Evolutionary conservation across 2,329 filamentous ascomycete genomes (phyloP).

Genomic region (Aspergillus quadricinctus): DNA sequence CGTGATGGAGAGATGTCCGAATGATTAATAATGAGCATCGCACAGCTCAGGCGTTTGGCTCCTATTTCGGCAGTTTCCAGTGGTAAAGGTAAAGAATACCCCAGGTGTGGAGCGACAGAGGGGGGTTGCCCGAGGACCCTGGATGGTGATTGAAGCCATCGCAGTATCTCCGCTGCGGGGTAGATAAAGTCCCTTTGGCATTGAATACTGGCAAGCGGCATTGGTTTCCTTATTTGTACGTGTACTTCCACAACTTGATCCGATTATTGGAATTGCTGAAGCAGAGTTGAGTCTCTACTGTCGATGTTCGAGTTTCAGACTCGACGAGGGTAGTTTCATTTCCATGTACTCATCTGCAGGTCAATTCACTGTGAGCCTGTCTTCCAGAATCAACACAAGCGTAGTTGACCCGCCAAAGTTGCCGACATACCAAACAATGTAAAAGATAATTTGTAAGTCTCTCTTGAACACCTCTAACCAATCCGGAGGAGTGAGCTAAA

Average conservation of each 20-base stretch:
- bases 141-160: not conserved
- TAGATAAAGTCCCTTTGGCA: constrained; percentile 3
- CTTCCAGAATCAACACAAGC: not conserved
- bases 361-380: not conserved
- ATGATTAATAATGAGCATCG: not conserved
- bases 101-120: not conserved
- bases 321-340: not conserved
- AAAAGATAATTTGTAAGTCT: not conserved
- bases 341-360: not conserved
- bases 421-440: not conserved
- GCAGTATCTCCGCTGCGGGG: constrained; percentile 14
- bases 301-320: too few relatives aligned
- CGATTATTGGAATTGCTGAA: not conserved
- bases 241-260: not conserved
- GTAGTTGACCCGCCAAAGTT: not conserved
- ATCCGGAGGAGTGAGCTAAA: not conserved
- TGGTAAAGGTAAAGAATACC: not conserved
- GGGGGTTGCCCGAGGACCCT: not conserved
- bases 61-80: not conserved
- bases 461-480: not conserved
- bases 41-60: not conserved
- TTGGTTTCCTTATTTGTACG: not conserved
- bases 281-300: not conserved
- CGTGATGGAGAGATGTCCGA: not conserved
- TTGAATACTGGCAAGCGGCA: not conserved